Evolutionary conservation across 805 yeast genomes (phyloP).

Genomic region (Hanseniaspora thailandica): DNA sequence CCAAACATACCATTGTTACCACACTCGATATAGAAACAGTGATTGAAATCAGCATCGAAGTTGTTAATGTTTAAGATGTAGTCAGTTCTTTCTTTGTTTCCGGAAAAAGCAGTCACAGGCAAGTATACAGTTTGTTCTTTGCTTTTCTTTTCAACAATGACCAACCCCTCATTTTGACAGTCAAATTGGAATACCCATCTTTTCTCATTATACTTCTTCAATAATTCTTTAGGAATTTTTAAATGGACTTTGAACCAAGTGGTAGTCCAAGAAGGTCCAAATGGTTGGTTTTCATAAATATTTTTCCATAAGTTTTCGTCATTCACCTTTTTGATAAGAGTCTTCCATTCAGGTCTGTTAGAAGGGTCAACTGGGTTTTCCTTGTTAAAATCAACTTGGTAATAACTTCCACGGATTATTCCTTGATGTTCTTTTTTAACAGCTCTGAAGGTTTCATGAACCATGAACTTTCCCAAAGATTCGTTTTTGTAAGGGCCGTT

Average conservation of each 20-base stretch:
- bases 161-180: constrained; percentile 72
- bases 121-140: constrained; percentile 26
- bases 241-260: constrained; percentile 77
- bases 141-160: constrained; percentile 48
- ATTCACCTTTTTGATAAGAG: constrained; percentile 39
- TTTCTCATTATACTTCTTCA: constrained; percentile 32
- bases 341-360: constrained; percentile 29
- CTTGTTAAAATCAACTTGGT: constrained; percentile 53
- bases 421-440: constrained; percentile 27
- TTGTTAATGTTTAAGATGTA: constrained; percentile 28
- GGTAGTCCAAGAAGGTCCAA: constrained; percentile 95
- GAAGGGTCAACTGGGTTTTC: constrained; percentile 30
- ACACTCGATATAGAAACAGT: constrained; percentile 69
- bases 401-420: constrained; percentile 48
- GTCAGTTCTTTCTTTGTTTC: constrained; percentile 59
- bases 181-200: constrained; percentile 70
- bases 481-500: constrained; percentile 65
- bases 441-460: constrained; percentile 24
- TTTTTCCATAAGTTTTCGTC: constrained; percentile 46
- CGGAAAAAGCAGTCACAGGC: constrained; percentile 77
- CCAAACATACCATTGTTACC: constrained; percentile 95
- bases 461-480: constrained; percentile 75
- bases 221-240: constrained; percentile 31
- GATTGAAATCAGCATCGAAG: constrained; percentile 42
- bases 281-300: constrained; percentile 58